phyloP scores from a whole-genome alignment of 2,329 filamentous ascomycete species.

The Beauveria medogensis region DNA sequence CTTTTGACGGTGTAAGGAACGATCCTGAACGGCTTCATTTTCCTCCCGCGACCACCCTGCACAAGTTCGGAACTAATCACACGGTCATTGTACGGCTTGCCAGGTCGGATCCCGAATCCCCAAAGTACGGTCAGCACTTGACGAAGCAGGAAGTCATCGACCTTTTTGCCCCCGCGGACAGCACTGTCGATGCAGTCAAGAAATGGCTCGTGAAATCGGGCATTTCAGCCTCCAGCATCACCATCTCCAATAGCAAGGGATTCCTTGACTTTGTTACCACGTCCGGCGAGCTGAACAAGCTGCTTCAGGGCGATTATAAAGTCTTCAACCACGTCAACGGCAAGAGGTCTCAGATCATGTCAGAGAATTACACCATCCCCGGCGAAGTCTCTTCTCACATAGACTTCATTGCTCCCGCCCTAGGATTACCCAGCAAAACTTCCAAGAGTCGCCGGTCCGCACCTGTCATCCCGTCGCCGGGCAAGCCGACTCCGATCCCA shows the following conservation, averaged over 20 bases:
- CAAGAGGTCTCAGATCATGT: neutral
- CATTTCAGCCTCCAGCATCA: slow-evolving; percentile 36
- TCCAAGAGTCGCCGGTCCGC: neutral
- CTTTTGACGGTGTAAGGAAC: neutral
- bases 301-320: neutral
- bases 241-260: slow-evolving; percentile 39
- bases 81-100: neutral
- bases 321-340: slow-evolving; percentile 19
- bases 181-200: slow-evolving; percentile 41
- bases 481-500: neutral
- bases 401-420: neutral
- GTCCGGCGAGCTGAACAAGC: slow-evolving; percentile 29
- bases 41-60: neutral
- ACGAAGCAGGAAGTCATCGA: neutral
- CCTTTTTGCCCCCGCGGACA: slow-evolving; percentile 15
- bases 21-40: neutral
- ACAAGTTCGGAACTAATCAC: neutral
- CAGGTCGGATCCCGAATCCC: neutral
- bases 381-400: neutral
- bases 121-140: slow-evolving; percentile 5
- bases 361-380: neutral
- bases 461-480: neutral
- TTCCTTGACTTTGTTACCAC: slow-evolving; percentile 25
- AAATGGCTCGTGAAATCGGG: slow-evolving; percentile 45
- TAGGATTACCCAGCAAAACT: neutral